These are phyloP conservation scores for Pythium utonaiense DNA, from an alignment of 352 stramenopile species.

Conservation along the genomic window DNA sequence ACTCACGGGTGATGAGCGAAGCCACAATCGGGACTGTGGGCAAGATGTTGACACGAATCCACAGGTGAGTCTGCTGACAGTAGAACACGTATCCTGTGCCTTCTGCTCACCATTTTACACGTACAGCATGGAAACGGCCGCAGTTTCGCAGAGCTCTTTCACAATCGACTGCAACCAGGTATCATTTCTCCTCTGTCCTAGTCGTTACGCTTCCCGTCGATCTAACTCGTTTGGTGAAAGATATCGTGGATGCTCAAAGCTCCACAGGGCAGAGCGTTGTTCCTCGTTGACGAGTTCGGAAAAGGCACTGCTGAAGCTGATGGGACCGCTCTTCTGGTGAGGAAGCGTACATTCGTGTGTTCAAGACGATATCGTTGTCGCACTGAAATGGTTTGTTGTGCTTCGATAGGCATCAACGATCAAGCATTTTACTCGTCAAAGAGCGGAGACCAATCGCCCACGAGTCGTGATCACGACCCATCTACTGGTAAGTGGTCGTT, in stretches of 20 bases:
- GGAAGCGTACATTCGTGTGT: neutral
- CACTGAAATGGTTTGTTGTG: slow-evolving; percentile 7
- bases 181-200: neutral
- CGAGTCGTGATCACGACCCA: slow-evolving; percentile 80
- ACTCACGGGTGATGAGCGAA: slow-evolving; percentile 26
- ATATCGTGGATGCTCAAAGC: slow-evolving; percentile 85
- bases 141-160: slow-evolving; percentile 79
- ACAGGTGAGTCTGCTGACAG: slow-evolving; percentile 31
- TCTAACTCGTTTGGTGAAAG: slow-evolving; percentile 25
- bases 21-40: slow-evolving; percentile 67
- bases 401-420: slow-evolving; percentile 43
- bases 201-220: neutral
- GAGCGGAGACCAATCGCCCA: slow-evolving; percentile 28
- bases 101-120: no score
- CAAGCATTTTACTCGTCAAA: slow-evolving; percentile 47
- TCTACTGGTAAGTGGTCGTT: slow-evolving; percentile 44
- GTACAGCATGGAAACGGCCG: slow-evolving; percentile 68
- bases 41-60: slow-evolving; percentile 80
- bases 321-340: slow-evolving; percentile 71
- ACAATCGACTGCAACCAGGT: slow-evolving; percentile 88
- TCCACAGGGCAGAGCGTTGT: slow-evolving; percentile 47
- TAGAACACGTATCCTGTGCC: no score
- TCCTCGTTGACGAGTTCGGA: slow-evolving; percentile 85
- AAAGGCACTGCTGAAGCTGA: slow-evolving; percentile 83
- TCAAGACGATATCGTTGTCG: neutral